phyloP scores from a whole-genome alignment of 495 filamentous ascomycete genomes.

The Ascodesmis nigricans region DNA sequence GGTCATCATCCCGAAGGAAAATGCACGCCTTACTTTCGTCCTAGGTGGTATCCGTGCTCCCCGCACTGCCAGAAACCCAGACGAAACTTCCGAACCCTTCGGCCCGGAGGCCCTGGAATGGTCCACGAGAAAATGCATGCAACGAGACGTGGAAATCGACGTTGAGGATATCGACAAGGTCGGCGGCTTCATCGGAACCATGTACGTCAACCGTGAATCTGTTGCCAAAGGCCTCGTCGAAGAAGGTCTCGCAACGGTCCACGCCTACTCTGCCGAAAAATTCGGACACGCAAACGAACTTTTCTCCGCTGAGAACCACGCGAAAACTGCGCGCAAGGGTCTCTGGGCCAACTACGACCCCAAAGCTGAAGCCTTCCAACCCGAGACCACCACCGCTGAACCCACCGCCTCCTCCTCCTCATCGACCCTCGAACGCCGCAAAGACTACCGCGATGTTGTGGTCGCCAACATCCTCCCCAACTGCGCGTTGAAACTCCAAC shows the following conservation, averaged over 20 bases:
- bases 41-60: slow-evolving; percentile 89
- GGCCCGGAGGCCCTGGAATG: slow-evolving; percentile 86
- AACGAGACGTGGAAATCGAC: slow-evolving; percentile 92
- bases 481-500: slow-evolving; percentile 52
- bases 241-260: slow-evolving; percentile 78
- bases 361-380: slow-evolving; percentile 33
- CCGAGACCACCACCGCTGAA: slow-evolving; percentile 29
- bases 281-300: slow-evolving; percentile 74
- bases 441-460: slow-evolving; percentile 80
- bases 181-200: slow-evolving; percentile 87
- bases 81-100: slow-evolving; percentile 75
- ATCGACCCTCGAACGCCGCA: slow-evolving; percentile 32
- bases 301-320: slow-evolving; percentile 61
- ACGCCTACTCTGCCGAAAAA: slow-evolving; percentile 88
- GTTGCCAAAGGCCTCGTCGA: slow-evolving; percentile 86
- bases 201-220: slow-evolving; percentile 88
- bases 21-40: slow-evolving; percentile 84
- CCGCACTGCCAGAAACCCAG: slow-evolving; percentile 54
- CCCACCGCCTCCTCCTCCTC: slow-evolving; percentile 24
- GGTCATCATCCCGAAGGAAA: slow-evolving; percentile 75
- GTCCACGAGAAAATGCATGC: slow-evolving; percentile 65
- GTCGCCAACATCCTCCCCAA: slow-evolving; percentile 67
- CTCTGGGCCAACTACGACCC: slow-evolving; percentile 92
- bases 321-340: slow-evolving; percentile 69
- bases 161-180: slow-evolving; percentile 88